These are phyloP conservation scores for Lipomyces spencermartinsiae DNA, from an alignment of 805 yeast species.

Conservation along the genomic window DNA sequence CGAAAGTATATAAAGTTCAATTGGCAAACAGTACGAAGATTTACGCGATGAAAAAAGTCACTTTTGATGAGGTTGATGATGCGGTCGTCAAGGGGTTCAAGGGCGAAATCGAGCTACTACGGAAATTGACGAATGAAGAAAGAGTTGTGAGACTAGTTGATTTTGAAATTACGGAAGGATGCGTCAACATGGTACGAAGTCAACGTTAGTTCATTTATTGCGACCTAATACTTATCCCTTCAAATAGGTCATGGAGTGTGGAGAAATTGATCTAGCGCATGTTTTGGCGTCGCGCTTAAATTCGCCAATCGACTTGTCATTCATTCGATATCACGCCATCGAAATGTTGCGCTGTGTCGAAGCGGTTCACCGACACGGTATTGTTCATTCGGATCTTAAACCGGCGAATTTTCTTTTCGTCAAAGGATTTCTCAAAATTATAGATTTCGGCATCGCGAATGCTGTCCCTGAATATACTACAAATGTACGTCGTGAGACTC, in stretches of 20 bases:
- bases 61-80: constrained; percentile 77
- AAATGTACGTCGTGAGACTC: constrained; percentile 86
- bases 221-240: not conserved
- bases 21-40: constrained; percentile 56
- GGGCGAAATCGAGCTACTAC: constrained; percentile 83
- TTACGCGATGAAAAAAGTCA: constrained; percentile 82
- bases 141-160: constrained; percentile 83
- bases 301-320: constrained; percentile 66
- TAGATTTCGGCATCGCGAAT: constrained; percentile 92
- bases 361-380: constrained; percentile 85
- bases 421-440: constrained; percentile 80
- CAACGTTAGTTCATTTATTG: not conserved
- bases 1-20: constrained; percentile 84
- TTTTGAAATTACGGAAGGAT: constrained; percentile 67
- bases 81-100: constrained; percentile 77
- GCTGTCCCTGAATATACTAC: constrained; percentile 92
- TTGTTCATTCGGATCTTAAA: constrained; percentile 81
- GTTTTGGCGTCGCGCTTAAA: constrained; percentile 66
- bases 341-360: constrained; percentile 82
- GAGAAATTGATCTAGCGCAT: constrained; percentile 87
- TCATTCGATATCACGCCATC: constrained; percentile 77
- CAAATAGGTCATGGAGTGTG: constrained; percentile 76
- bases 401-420: constrained; percentile 65
- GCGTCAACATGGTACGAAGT: constrained; percentile 62
- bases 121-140: constrained; percentile 61